Base-by-base conservation (phyloP, 306 rosid species). In the Corylus avellana region DNA sequence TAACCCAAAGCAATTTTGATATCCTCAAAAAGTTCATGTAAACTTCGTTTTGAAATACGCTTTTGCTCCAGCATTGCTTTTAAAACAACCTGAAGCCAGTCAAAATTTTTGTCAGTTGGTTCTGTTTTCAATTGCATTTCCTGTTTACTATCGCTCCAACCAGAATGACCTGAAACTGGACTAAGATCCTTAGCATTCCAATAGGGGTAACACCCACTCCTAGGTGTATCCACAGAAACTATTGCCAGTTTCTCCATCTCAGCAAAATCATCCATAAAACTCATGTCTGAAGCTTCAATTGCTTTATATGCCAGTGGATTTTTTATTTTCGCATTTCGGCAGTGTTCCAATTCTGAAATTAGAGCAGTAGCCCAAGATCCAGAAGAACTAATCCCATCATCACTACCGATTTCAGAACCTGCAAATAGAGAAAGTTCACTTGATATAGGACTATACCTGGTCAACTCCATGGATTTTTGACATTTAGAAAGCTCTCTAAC, bases 1-100 rank as follows among this genome's bases (percentile, higher is more conserved):
- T 61, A 86, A 35, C 93, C 96, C 80, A 92, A 75, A 57, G 92
- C 90, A 57, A 91, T 89, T 78, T 88, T 89, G 81, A 92, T 86
- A 86, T 91, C 97, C 61, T 84, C 91, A 75, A 91, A 80, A 66
- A 92, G 85, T 27, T 92, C 96, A 78, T 85, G 79, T 2, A 89
- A 86, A 58, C 86, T 88, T 88, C 89, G 86, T n/a, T 86, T 88
- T 0, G 97, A 86, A 71, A 84, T 49, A 48, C 53, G 58, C 77
- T 82, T 85, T 77, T 91, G 92, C 80, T 91, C 76, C 83, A 76
- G 69, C 82, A 91, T 89, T 61, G 91, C 96, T 12, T 87, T 85
- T 74, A 89, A 78, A 85, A 91, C 96, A 81, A 88, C 75, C 71
- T 91, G 97, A 84, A 92, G 92, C 97, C 97, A 92, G 75, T 92